Percentiles rank a stretch among this genome's conserved stretches.
These are phyloP conservation scores for Cryptosporidium sp. DNA, from an alignment of 169 alveolate species.

Conservation along the genomic window DNA sequence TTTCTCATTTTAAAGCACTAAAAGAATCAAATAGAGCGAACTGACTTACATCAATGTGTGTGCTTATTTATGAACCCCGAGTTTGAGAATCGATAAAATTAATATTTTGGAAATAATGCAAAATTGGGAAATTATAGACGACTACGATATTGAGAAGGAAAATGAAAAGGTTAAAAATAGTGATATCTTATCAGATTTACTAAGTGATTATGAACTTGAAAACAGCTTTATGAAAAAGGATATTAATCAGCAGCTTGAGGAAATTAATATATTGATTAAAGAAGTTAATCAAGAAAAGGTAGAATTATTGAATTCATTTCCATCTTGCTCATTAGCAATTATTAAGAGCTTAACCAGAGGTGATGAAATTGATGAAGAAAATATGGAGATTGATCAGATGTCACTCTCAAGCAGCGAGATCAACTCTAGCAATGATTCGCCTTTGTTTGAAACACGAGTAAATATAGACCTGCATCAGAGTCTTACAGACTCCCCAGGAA, in stretches of 20 bases:
- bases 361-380: constrained; percentile 18
- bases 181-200: background rate
- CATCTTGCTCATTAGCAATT: constrained; percentile 64
- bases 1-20: no score
- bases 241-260: constrained; percentile 6
- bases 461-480: background rate
- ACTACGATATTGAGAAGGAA: background rate
- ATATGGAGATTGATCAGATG: constrained; percentile 59
- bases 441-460: constrained; percentile 13
- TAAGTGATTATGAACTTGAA: background rate
- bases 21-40: background rate
- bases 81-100: background rate
- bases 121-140: constrained; percentile 50
- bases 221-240: background rate
- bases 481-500: constrained; percentile 37
- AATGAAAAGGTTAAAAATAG: background rate
- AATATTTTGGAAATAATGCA: background rate
- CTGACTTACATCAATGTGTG: background rate
- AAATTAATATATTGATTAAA: background rate
- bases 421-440: constrained; percentile 45
- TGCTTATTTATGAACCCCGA: no score
- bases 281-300: constrained; percentile 43
- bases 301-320: constrained; percentile 45
- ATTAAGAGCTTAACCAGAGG: background rate
- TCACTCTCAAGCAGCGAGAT: constrained; percentile 46